These are phyloP conservation scores for Xylaria flabelliformis DNA, from an alignment of 495 filamentous ascomycete genomes.

Conservation along the genomic window DNA sequence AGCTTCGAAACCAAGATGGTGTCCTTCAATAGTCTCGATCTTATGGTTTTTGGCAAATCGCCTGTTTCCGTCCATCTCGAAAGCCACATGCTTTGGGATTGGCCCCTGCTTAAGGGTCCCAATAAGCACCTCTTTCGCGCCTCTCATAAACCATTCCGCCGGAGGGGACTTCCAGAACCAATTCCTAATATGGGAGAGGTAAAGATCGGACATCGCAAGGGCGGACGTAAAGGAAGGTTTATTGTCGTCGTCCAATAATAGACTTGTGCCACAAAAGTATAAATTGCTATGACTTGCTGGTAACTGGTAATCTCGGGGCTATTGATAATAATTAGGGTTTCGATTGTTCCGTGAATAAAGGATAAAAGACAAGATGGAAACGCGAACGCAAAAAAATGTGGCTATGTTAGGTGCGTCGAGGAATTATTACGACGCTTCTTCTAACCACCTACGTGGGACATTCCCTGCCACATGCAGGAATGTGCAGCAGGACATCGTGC, in stretches of 20 bases:
- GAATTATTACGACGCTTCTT: constrained; percentile 14
- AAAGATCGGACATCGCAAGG: constrained; percentile 56
- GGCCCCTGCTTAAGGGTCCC: constrained; percentile 88
- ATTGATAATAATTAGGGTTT: background rate
- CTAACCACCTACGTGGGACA: background rate
- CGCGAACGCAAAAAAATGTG: background rate
- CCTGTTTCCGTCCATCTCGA: constrained; percentile 98
- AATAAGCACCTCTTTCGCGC: constrained; percentile 80
- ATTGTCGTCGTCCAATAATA: background rate
- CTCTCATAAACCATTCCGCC: constrained; percentile 77
- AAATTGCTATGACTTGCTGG: background rate
- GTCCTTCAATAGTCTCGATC: constrained; percentile 97
- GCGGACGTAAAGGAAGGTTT: background rate
- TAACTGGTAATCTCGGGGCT: background rate
- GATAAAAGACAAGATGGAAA: background rate
- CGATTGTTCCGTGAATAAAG: background rate
- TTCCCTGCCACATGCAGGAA: constrained; percentile 7
- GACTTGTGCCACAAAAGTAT: background rate
- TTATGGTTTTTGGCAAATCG: constrained; percentile 87
- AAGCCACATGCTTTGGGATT: constrained; percentile 91
- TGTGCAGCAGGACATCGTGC: background rate
- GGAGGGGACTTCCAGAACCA: constrained; percentile 92
- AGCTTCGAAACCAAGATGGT: constrained; percentile 94
- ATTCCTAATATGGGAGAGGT: constrained; percentile 76
- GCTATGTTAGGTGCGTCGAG: background rate